phyloP scores from a whole-genome alignment of 2,329 filamentous ascomycete genomes.

The Penicillium sp. region DNA sequence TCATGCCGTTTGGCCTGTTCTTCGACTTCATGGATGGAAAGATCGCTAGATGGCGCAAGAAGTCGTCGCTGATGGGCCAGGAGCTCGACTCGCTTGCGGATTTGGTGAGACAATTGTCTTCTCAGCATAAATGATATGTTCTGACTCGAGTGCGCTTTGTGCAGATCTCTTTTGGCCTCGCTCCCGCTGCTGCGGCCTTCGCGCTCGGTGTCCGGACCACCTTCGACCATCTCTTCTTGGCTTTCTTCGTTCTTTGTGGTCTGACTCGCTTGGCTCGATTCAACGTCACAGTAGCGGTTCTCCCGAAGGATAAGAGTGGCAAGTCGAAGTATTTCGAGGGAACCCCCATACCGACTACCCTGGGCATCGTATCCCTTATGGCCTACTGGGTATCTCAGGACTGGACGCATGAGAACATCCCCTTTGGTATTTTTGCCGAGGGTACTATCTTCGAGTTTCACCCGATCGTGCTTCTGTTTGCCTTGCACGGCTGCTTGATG shows the following conservation, averaged over 20 bases:
- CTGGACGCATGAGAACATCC: conserved; percentile 73
- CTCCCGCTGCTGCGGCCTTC: conserved; percentile 82
- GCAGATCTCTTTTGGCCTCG: conserved; percentile 90
- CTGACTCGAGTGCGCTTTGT: conserved; percentile 6
- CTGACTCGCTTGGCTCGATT: conserved; percentile 90
- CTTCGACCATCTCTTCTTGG: conserved; percentile 70
- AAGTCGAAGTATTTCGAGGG: conserved; percentile 97
- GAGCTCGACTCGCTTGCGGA: conserved; percentile 95
- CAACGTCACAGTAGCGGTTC: conserved; percentile 85
- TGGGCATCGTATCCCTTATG: conserved; percentile 77
- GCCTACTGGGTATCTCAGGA: conserved; percentile 79
- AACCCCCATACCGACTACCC: conserved; percentile 86
- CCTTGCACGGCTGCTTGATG: conserved; percentile 89
- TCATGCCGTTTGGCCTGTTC: conserved; percentile 89
- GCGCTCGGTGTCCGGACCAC: conserved; percentile 79
- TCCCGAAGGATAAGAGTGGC: conserved; percentile 85
- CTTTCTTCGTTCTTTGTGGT: conserved; percentile 90
- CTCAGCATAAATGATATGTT: not conserved
- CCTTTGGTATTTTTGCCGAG: conserved; percentile 61
- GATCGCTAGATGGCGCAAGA: conserved; percentile 91
- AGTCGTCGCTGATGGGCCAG: conserved; percentile 96
- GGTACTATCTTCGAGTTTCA: conserved; percentile 75
- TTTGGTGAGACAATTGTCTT: conserved; percentile 55
- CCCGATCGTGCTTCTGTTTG: conserved; percentile 71
- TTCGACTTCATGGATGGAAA: conserved; percentile 98